These are phyloP conservation scores for Candida mesenterica DNA, from an alignment of 1,139 yeast genomes.

Conservation along the genomic window DNA sequence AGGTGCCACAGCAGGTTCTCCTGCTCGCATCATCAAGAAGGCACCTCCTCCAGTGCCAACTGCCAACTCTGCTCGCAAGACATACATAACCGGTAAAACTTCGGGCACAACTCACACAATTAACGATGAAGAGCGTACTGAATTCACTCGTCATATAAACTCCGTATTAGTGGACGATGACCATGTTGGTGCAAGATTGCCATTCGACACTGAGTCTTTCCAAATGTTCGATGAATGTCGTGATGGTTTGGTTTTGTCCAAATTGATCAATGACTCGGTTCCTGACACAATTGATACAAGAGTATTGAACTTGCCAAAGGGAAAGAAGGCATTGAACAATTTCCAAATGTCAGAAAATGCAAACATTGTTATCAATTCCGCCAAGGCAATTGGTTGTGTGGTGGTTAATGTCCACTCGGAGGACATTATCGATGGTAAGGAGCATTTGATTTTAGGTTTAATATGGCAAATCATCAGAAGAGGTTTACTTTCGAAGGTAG, in stretches of 20 bases:
- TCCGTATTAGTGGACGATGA: slow-evolving; percentile 88
- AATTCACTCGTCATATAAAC: slow-evolving; percentile 94
- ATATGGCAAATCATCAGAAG: slow-evolving; percentile 98
- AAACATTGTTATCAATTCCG: slow-evolving; percentile 94
- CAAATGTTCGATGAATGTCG: slow-evolving; percentile 96
- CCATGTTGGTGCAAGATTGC: slow-evolving; percentile 80
- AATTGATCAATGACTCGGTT: slow-evolving; percentile 93
- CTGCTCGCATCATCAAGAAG: slow-evolving; percentile 16
- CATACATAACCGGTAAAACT: slow-evolving; percentile 75
- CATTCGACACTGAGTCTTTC: slow-evolving; percentile 91
- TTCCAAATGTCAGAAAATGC: slow-evolving; percentile 97
- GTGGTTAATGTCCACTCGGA: slow-evolving; percentile 98
- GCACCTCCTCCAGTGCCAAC: slow-evolving; percentile 40
- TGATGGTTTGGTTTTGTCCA: slow-evolving; percentile 90
- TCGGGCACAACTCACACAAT: slow-evolving; percentile 96
- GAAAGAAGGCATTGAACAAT: slow-evolving; percentile 76
- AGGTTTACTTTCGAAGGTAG: slow-evolving; percentile 91
- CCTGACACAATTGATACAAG: slow-evolving; percentile 98
- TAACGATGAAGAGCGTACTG: slow-evolving; percentile 94
- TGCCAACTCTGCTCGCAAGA: slow-evolving; percentile 61
- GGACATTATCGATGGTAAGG: slow-evolving; percentile 95
- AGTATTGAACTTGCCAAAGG: slow-evolving; percentile 83
- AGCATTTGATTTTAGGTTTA: slow-evolving; percentile 89
- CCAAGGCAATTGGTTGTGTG: slow-evolving; percentile 97
- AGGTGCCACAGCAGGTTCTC: slow-evolving; percentile 11